Base-by-base conservation (phyloP, 768 basidiomycete species). In the Hypholoma sublateritium region DNA sequence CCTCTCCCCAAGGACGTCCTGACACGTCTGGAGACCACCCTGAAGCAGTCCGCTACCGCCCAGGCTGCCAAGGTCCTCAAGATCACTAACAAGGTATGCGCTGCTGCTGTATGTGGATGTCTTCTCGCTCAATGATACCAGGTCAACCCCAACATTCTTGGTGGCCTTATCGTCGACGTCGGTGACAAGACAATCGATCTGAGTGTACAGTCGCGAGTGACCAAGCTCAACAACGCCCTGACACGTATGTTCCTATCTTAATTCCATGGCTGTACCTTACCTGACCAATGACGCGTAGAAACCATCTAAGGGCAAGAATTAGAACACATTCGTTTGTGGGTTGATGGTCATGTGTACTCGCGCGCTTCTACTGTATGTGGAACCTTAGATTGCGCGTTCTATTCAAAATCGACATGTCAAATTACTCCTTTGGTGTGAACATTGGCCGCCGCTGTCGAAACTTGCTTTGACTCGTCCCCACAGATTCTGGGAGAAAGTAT, bases 131-230 rank as follows among this genome's bases (percentile, higher is more conserved):
- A 39, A 25, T 34, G 9, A 4, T 16, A 13, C 25, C 58, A 96
- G 94, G 90, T 98, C 68, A 95, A 98, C 79, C 87, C 94, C 43
- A 77, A 85, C n/a, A 78, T 98, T 56, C 75, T 98, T 60, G 97
- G 96, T 56, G 97, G 97, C 50, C 72, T 98, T 57, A 81, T 98
- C 59, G 88, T 99, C 48, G 97, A 99, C 77, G 94, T 99, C 69
- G 96, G 95, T 61, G 97, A 98, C 80, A 96, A 96, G 81, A 94
- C 93, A 52, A 90, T 99, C 66, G 97, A 99, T 76, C 83, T 98
- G 57, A 95, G 93, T 65, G 95, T 96, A 55, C 88, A 87, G 48
- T 93, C 93, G 34, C 91, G 93, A 53, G 93, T 98, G 67, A 96
- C 88, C 71, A 96, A 95, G 75, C 85, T 98, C 69, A 98, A 98